Evolutionary conservation across 345 rosid genomes (phyloP), one percentile per base, ranked within the genome.

Genomic region (Brassica incana): DNA sequence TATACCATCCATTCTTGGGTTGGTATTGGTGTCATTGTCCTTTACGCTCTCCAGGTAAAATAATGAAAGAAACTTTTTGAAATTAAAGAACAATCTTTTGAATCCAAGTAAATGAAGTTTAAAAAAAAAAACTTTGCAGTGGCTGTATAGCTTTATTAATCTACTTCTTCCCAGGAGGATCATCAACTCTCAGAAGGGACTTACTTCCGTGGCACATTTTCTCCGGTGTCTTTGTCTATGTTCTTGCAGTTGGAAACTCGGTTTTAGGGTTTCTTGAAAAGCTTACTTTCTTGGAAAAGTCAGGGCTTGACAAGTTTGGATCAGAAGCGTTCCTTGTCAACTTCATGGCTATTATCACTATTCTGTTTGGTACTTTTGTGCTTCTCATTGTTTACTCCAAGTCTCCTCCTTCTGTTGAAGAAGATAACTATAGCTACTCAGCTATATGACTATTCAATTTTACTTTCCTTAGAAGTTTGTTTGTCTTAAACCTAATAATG

Each of bases 1-100:
- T 92, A 95, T 74, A 95, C 95, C 77, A 73, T 95, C 69, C 97
- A 95, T 80, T 92, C 99, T 69, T 95, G 99, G 97, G 81, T 91
- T 61, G 95, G 97, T 14, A 90, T 92, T 7, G 77, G 77, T 5
- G 52, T 92, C 79, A 92, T 92, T 77, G 78, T 71, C 40, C 91
- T 95, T 25, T 92, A 92, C 52, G 87, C 75, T 23, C 75, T 92
- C 71, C 98, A 94, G 94, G 98, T 92, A 80, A 48, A 43, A 8
- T 8, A 35, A 35, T 4, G n/a, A n/a, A 12, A 65, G 1, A 32
- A 35, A 7, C 10, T 33, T 54, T 33, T 29, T 29, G 30, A 12
- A 4, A 35, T n/a, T 1, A 29, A 74, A 36, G 75, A 72, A 72
- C 3, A 54, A 10, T 71, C 18, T 56, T 52, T 67, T 58, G 18